phyloP scores from a whole-genome alignment of 768 basidiomycete species.

The Trametes sanguinea region DNA sequence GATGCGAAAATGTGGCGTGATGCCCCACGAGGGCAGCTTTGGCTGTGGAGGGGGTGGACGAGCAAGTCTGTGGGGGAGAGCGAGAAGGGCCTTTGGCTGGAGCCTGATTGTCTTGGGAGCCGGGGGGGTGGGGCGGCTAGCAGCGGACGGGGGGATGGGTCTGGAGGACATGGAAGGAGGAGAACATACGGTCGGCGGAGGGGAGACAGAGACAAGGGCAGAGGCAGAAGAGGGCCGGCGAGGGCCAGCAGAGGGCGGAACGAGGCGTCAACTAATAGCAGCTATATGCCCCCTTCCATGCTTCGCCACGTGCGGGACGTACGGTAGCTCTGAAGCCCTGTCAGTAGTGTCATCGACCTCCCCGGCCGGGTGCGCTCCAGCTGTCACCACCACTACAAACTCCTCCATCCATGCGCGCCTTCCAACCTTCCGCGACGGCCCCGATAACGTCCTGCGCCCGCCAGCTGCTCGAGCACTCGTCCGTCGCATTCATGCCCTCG shows the following conservation, averaged over 20 bases:
- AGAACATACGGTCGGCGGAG: conserved; percentile 8
- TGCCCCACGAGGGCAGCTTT: conserved; percentile 28
- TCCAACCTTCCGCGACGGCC: neutral
- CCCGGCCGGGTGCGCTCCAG: neutral
- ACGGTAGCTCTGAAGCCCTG: neutral
- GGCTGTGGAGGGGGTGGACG: conserved; percentile 24
- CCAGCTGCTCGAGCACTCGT: no score
- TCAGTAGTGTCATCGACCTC: conserved; percentile 8
- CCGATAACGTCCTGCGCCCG: neutral
- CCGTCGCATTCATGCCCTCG: no score
- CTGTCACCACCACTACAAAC: neutral
- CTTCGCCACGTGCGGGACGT: conserved; percentile 15
- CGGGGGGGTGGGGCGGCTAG: conserved; percentile 18
- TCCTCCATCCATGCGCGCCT: neutral
- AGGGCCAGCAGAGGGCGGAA: neutral
- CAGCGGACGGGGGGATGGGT: conserved; percentile 14
- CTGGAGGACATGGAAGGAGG: conserved; percentile 21
- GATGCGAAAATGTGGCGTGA: conserved; percentile 68
- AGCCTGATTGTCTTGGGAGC: conserved; percentile 36
- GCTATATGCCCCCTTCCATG: conserved; percentile 13
- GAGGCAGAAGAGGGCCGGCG: neutral
- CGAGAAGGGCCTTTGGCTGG: conserved; percentile 36
- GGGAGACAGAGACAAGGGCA: neutral
- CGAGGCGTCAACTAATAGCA: conserved; percentile 3
- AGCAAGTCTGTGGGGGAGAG: conserved; percentile 36